A percentile compares a stretch with the other conserved stretches of the same genome.
Conservation (phyloP, 441 rosid species). For the Brassica balearica region DNA sequence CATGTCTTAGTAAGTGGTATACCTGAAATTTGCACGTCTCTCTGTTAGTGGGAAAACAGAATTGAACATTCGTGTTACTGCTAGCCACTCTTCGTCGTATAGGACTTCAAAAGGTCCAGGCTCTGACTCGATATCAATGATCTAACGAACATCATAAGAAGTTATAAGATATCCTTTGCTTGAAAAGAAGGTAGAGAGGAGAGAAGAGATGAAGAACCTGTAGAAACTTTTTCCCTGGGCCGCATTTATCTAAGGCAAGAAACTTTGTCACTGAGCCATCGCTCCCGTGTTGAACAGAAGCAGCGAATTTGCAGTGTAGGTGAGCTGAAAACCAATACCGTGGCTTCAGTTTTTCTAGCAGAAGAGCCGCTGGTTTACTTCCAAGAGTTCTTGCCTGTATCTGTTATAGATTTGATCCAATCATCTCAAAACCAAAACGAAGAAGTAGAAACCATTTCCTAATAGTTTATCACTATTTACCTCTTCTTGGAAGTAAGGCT, state of each 20-base stretch:
- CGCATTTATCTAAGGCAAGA: slow-evolving; percentile 92
- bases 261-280: slow-evolving; percentile 76
- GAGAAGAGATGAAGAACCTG: slow-evolving; percentile 52
- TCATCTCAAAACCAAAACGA: not conserved
- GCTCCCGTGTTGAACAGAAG: slow-evolving; percentile 80
- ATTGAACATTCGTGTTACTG: slow-evolving; percentile 70
- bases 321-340: slow-evolving; percentile 94
- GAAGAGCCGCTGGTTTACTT: slow-evolving; percentile 85
- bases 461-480: slow-evolving; percentile 42
- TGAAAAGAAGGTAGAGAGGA: slow-evolving; percentile 30
- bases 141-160: slow-evolving; percentile 48
- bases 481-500: slow-evolving; percentile 72
- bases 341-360: slow-evolving; percentile 80
- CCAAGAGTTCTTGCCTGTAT: slow-evolving; percentile 71
- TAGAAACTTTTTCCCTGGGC: slow-evolving; percentile 71
- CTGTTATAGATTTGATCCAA: slow-evolving; percentile 44
- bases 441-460: not conserved
- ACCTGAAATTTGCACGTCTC: slow-evolving; percentile 62
- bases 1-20: slow-evolving; percentile 17
- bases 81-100: slow-evolving; percentile 92
- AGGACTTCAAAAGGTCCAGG: slow-evolving; percentile 77
- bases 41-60: slow-evolving; percentile 67
- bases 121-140: slow-evolving; percentile 80
- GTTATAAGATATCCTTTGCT: slow-evolving; percentile 37
- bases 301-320: slow-evolving; percentile 87